A percentile compares a stretch with the other conserved stretches of the same genome.
These are phyloP conservation scores for Russula ochroleuca DNA, from an alignment of 768 basidiomycete genomes.

Conservation along the genomic window DNA sequence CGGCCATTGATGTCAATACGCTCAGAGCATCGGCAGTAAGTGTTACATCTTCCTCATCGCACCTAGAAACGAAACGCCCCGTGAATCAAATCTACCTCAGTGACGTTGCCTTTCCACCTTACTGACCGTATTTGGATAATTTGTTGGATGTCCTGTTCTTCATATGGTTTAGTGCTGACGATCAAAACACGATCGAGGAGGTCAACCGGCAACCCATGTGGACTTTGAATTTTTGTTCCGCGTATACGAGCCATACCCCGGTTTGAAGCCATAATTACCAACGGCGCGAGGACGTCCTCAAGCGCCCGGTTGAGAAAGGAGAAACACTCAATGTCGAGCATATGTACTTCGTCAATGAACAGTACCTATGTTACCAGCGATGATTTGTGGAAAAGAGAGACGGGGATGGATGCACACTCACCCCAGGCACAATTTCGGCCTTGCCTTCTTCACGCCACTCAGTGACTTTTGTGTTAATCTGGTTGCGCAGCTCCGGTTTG, in stretches of 20 bases:
- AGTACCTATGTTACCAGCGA: conserved; percentile 58
- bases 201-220: conserved; percentile 93
- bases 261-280: conserved; percentile 99
- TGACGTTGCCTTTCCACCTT: background rate
- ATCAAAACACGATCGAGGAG: conserved; percentile 93
- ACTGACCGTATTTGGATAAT: conserved; percentile 88
- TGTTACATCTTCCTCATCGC: conserved; percentile 93
- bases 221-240: conserved; percentile 90
- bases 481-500: conserved; percentile 91
- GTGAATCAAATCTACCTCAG: background rate
- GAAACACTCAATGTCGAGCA: conserved; percentile 99
- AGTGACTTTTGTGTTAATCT: conserved; percentile 94
- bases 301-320: conserved; percentile 96
- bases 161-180: conserved; percentile 87
- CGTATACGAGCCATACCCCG: conserved; percentile 92
- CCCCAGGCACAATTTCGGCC: conserved; percentile 95
- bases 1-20: conserved; percentile 86
- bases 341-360: conserved; percentile 99
- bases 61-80: conserved; percentile 42
- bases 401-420: conserved; percentile 38
- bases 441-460: conserved; percentile 99
- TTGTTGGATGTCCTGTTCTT: conserved; percentile 76
- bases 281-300: conserved; percentile 86
- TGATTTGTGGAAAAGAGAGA: background rate
- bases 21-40: conserved; percentile 66